phyloP scores from a whole-genome alignment of 1,284 basidiomycete species.

The Chiua sp. region DNA sequence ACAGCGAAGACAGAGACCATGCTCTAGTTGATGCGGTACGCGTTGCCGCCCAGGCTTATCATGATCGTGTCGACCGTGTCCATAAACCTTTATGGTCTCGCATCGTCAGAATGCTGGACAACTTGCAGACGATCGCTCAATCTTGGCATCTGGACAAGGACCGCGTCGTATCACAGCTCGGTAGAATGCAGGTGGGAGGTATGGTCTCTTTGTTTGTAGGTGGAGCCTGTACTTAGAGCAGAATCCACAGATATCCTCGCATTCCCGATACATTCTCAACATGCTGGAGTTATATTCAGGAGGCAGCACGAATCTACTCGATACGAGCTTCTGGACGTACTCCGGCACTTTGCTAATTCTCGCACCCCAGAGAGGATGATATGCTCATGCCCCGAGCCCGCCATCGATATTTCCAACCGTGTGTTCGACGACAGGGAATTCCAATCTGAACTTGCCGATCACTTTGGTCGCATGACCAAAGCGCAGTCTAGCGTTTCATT shows the following conservation, averaged over 20 bases:
- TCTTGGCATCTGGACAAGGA: not conserved
- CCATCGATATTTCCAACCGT: constrained; percentile 26
- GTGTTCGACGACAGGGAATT: constrained; percentile 25
- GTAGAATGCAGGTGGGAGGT: constrained; percentile 17
- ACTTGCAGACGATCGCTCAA: constrained; percentile 2
- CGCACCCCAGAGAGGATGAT: constrained; percentile 3
- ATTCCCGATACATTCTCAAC: constrained; percentile 25
- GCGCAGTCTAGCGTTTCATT: no score
- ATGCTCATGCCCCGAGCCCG: constrained; percentile 41
- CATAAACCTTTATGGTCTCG: constrained; percentile 11
- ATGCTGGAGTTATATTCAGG: constrained; percentile 33
- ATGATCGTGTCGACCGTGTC: not conserved
- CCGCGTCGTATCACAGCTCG: constrained; percentile 11
- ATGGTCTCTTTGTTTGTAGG: not conserved
- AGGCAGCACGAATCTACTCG: constrained; percentile 16
- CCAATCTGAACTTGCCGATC: constrained; percentile 29
- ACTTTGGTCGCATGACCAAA: constrained; percentile 31
- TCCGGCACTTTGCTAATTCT: no score
- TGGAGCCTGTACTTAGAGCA: constrained; percentile 4
- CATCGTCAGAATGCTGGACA: constrained; percentile 16
- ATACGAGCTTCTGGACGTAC: constrained; percentile 37
- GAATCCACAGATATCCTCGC: constrained; percentile 22
- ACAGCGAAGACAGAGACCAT: no score
- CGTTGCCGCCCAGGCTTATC: constrained; percentile 11
- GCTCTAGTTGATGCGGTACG: no score